phyloP scores from a whole-genome alignment of 148 eudicot species.

The Rhododendron mucronatum region DNA sequence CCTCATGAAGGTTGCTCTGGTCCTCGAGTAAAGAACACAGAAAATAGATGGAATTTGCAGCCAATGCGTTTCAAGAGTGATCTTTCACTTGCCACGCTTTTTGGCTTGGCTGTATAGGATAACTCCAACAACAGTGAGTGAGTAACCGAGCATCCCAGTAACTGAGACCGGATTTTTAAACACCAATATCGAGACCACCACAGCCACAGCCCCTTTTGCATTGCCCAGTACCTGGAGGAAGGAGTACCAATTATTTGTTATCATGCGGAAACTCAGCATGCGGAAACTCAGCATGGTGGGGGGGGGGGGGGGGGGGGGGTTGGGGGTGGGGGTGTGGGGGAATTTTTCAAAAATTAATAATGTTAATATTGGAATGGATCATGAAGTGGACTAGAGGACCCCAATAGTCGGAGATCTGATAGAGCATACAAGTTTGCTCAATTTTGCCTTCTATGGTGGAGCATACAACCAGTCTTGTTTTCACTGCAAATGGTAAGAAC shows the following conservation, averaged over 20 bases:
- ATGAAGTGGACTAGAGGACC: neutral
- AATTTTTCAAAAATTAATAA: no score
- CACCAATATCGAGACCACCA: slow-evolving; percentile 77
- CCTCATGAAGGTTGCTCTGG: slow-evolving; percentile 18
- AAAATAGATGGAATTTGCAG: slow-evolving; percentile 8
- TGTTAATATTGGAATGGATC: neutral
- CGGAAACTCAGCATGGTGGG: no score
- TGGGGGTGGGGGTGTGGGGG: no score
- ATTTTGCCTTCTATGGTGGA: neutral
- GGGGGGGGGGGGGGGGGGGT: no score
- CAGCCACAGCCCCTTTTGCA: slow-evolving; percentile 95
- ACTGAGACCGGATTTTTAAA: slow-evolving; percentile 81
- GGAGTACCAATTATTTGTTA: neutral
- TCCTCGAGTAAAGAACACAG: slow-evolving; percentile 7
- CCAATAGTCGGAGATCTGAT: neutral
- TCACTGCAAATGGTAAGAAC: neutral
- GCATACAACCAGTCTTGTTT: neutral
- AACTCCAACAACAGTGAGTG: slow-evolving; percentile 78
- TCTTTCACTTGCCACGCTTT: slow-evolving; percentile 36
- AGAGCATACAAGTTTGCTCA: neutral
- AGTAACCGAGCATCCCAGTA: slow-evolving; percentile 84
- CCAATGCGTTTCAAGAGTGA: neutral
- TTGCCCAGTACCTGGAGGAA: slow-evolving; percentile 74
- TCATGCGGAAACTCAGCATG: neutral
- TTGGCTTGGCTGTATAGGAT: slow-evolving; percentile 82